phyloP scores from a whole-genome alignment of 164 flowering plant species.

The Vitis rupestris region DNA sequence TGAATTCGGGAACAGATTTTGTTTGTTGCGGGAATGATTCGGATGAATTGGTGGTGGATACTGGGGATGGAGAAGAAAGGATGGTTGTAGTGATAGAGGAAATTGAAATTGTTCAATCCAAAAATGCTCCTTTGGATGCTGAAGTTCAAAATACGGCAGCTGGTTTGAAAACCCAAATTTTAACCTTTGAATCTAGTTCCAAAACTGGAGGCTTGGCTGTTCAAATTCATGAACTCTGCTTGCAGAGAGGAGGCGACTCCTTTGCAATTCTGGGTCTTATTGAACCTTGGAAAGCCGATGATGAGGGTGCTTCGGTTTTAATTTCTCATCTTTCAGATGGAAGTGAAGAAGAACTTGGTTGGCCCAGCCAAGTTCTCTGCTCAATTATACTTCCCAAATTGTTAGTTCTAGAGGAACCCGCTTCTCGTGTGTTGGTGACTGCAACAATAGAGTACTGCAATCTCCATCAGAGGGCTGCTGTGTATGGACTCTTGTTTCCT shows the following conservation, averaged over 20 bases:
- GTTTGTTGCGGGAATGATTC: conserved; percentile 10
- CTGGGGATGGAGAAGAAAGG: conserved; percentile 22
- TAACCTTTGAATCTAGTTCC: conserved; percentile 35
- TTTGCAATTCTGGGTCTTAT: conserved; percentile 44
- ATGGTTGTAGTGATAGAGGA: conserved; percentile 22
- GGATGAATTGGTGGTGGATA: conserved; percentile 12
- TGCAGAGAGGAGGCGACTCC: conserved; percentile 21
- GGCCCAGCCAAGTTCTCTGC: conserved; percentile 66
- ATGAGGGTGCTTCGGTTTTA: conserved; percentile 58
- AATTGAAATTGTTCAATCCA: conserved; percentile 11
- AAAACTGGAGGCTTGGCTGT: conserved; percentile 38
- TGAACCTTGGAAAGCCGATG: conserved; percentile 74
- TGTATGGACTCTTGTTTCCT: conserved; percentile 56
- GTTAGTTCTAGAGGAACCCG: conserved; percentile 49
- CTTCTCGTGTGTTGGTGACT: conserved; percentile 54
- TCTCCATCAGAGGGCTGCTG: conserved; percentile 64
- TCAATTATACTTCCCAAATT: conserved; percentile 65
- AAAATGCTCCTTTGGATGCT: conserved; percentile 24
- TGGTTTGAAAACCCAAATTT: conserved; percentile 36
- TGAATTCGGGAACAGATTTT: conserved; percentile 15
- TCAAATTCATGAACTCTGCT: conserved; percentile 52
- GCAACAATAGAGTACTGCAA: conserved; percentile 58
- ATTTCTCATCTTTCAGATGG: conserved; percentile 41
- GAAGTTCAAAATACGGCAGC: conserved; percentile 37
- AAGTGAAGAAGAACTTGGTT: conserved; percentile 33